Evolutionary conservation across 768 basidiomycete genomes (phyloP).

Genomic region (Mycena venus): DNA sequence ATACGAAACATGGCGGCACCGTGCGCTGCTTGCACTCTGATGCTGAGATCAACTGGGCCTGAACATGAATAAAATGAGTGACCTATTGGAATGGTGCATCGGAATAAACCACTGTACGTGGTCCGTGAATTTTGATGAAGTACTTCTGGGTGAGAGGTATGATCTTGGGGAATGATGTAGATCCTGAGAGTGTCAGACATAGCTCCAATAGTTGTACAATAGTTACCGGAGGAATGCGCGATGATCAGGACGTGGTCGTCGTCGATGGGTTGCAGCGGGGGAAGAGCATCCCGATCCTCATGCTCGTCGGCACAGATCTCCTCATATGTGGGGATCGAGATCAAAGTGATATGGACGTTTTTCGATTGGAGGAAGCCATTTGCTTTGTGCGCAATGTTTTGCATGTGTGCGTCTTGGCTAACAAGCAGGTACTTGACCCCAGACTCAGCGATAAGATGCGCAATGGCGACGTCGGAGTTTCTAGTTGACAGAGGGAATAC

Average conservation of each 20-base stretch:
- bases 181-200: neutral
- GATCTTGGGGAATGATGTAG: slow-evolving; percentile 9
- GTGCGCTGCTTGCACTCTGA: neutral
- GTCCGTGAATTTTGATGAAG: neutral
- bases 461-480: too few relatives aligned
- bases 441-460: slow-evolving; percentile 6
- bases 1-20: slow-evolving; percentile 13
- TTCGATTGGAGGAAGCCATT: neutral
- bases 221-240: too few relatives aligned
- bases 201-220: neutral
- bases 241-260: neutral
- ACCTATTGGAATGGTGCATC: neutral
- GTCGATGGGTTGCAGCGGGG: neutral
- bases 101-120: neutral
- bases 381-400: neutral
- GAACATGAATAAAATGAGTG: neutral
- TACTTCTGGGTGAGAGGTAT: slow-evolving; percentile 7
- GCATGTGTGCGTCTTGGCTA: slow-evolving; percentile 1
- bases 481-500: too few relatives aligned
- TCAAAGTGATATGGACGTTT: neutral
- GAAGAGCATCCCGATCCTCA: neutral
- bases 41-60: neutral
- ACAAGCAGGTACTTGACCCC: neutral
- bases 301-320: neutral
- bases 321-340: too few relatives aligned